Percentiles rank a stretch among this genome's conserved stretches.
Conservation (phyloP, 768 basidiomycete species). For the Termitomyces sp. region DNA sequence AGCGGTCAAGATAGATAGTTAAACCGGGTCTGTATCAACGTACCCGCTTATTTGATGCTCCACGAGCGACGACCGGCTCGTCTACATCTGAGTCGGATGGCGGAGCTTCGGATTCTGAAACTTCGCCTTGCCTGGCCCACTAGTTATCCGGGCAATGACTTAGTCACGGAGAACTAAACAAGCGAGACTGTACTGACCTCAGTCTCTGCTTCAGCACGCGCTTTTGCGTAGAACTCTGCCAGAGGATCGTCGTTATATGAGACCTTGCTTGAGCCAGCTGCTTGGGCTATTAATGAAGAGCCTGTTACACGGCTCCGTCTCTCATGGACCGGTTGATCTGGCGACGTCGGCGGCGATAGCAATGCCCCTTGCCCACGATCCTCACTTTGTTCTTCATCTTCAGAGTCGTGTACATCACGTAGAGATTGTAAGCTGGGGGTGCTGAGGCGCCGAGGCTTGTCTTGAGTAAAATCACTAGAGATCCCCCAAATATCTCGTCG, state of each 20-base stretch:
- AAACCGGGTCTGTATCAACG: neutral
- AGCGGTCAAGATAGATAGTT: neutral
- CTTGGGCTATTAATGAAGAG: slow-evolving; percentile 3
- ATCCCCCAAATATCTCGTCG: neutral
- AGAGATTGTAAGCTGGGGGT: neutral
- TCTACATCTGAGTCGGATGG: slow-evolving; percentile 18
- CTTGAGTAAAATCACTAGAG: slow-evolving; percentile 34
- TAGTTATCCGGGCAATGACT: slow-evolving; percentile 8
- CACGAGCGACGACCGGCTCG: slow-evolving; percentile 10
- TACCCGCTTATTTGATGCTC: slow-evolving; percentile 25
- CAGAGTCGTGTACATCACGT: slow-evolving; percentile 12
- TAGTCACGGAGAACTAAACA: neutral
- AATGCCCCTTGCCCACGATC: slow-evolving; percentile 5
- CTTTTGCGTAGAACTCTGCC: slow-evolving; percentile 60
- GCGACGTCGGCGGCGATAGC: slow-evolving; percentile 14
- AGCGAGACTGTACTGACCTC: slow-evolving; percentile 28
- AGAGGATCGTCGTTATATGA: slow-evolving; percentile 46
- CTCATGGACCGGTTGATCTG: neutral
- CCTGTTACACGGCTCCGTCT: neutral
- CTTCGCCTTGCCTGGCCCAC: slow-evolving; percentile 34
- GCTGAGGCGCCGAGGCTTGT: slow-evolving; percentile 13
- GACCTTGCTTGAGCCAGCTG: slow-evolving; percentile 1
- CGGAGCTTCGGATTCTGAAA: slow-evolving; percentile 28
- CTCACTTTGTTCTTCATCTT: slow-evolving; percentile 17
- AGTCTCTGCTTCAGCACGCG: slow-evolving; percentile 44